Conservation (phyloP, 2,329 filamentous ascomycete genomes). For the Xylaria sp. region DNA sequence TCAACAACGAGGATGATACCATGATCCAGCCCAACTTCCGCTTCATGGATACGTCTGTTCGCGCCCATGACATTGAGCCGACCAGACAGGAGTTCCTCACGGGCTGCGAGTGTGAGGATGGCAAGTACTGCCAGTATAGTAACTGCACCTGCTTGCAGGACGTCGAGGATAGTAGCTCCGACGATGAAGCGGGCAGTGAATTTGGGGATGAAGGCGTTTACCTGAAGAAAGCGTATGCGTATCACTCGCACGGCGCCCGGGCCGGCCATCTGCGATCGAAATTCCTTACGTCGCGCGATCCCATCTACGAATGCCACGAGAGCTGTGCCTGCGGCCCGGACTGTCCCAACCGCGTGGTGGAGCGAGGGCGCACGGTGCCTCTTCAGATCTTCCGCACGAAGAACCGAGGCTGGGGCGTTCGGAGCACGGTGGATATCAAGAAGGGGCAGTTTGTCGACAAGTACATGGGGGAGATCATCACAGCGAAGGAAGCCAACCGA, state of each 20-base stretch:
- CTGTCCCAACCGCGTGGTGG: constrained; percentile 73
- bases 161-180: constrained; percentile 41
- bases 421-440: constrained; percentile 57
- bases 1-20: constrained; percentile 56
- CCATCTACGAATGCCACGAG: constrained; percentile 77
- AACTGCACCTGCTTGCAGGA: constrained; percentile 62
- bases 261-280: constrained; percentile 48
- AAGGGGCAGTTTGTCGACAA: constrained; percentile 74
- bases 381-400: constrained; percentile 72
- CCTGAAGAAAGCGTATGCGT: constrained; percentile 51
- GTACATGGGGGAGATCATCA: constrained; percentile 70
- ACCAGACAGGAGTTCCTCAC: constrained; percentile 57
- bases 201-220: constrained; percentile 35
- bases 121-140: constrained; percentile 61
- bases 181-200: constrained; percentile 36
- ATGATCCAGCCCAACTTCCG: constrained; percentile 58
- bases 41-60: constrained; percentile 60
- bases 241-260: constrained; percentile 51
- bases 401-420: constrained; percentile 71
- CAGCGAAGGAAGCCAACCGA: constrained; percentile 55
- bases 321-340: constrained; percentile 58
- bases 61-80: constrained; percentile 54
- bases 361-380: constrained; percentile 63
- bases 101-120: constrained; percentile 62
- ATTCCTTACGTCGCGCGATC: constrained; percentile 48